These are phyloP conservation scores for Penicillium desertorum DNA, from an alignment of 495 filamentous ascomycete species.

Conservation along the genomic window DNA sequence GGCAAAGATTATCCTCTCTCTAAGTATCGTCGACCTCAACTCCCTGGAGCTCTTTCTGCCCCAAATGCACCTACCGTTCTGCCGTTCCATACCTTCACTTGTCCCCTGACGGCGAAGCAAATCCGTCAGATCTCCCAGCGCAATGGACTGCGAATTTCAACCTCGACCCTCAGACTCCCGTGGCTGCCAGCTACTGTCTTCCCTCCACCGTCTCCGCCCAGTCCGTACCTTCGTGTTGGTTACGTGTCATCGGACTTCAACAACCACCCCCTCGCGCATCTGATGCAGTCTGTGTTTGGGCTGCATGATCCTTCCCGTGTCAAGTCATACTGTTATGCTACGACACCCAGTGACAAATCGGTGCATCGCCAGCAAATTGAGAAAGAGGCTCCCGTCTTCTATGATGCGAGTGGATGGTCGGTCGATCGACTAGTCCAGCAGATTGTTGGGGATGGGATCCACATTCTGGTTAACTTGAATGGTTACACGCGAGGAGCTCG, in stretches of 20 bases:
- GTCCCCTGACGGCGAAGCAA: slow-evolving; percentile 87
- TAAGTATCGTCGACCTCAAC: slow-evolving; percentile 70
- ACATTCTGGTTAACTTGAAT: slow-evolving; percentile 96
- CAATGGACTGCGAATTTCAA: slow-evolving; percentile 91
- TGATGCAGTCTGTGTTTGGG: slow-evolving; percentile 99
- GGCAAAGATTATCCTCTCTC: slow-evolving; percentile 54
- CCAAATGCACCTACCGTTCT: slow-evolving; percentile 93
- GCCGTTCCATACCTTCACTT: slow-evolving; percentile 99
- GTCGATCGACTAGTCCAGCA: slow-evolving; percentile 83
- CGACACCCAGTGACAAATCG: slow-evolving; percentile 87
- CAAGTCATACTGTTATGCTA: slow-evolving; percentile 95
- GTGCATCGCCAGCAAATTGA: slow-evolving; percentile 93
- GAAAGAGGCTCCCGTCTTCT: slow-evolving; percentile 86
- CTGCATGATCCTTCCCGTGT: slow-evolving; percentile 72
- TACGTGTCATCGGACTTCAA: slow-evolving; percentile 99
- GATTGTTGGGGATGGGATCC: slow-evolving; percentile 89
- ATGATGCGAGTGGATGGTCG: slow-evolving; percentile 84
- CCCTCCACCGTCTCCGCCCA: slow-evolving; percentile 77
- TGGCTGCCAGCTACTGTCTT: slow-evolving; percentile 86
- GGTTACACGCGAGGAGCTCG: slow-evolving; percentile 96
- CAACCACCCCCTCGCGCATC: slow-evolving; percentile 92
- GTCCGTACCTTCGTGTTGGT: slow-evolving; percentile 81
- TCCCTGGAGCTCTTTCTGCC: slow-evolving; percentile 72
- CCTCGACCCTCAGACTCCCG: slow-evolving; percentile 75
- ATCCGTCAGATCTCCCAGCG: slow-evolving; percentile 94